Percentiles rank a stretch among this genome's conserved stretches.
Conservation (phyloP, 805 yeast genomes). For the Babjeviella inositovora region DNA sequence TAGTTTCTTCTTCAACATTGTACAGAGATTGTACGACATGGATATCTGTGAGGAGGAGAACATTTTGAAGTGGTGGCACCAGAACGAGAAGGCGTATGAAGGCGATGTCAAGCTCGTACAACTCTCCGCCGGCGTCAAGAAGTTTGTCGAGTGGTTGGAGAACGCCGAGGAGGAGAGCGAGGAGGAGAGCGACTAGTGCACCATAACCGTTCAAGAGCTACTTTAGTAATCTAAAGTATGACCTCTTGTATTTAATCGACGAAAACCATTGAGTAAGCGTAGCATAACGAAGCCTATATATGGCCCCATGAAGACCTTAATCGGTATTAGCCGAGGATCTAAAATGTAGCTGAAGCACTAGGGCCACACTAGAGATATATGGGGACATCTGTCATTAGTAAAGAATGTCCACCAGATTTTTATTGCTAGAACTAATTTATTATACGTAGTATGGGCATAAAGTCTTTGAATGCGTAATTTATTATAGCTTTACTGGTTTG, state of each 20-base stretch:
- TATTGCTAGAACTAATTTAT: too few relatives aligned
- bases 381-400: too few relatives aligned
- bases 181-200: conserved; percentile 12
- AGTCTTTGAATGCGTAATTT: too few relatives aligned
- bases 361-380: too few relatives aligned
- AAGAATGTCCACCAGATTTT: too few relatives aligned
- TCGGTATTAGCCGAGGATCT: neutral
- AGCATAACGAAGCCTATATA: neutral
- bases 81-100: conserved; percentile 21
- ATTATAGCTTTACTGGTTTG: too few relatives aligned
- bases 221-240: neutral
- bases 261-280: neutral
- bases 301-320: neutral
- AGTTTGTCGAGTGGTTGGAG: conserved; percentile 78
- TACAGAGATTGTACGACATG: conserved; percentile 56
- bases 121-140: conserved; percentile 36
- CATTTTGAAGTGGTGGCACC: conserved; percentile 73
- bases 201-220: too few relatives aligned
- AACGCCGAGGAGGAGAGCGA: conserved; percentile 56
- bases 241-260: neutral
- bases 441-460: too few relatives aligned
- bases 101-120: conserved; percentile 25
- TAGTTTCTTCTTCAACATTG: conserved; percentile 31
- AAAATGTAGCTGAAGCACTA: conserved; percentile 1
- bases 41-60: conserved; percentile 76